Percentiles rank a stretch among this genome's conserved stretches.
Conservation (phyloP, 2,329 filamentous ascomycete species). For the Xylariaceae sp. region DNA sequence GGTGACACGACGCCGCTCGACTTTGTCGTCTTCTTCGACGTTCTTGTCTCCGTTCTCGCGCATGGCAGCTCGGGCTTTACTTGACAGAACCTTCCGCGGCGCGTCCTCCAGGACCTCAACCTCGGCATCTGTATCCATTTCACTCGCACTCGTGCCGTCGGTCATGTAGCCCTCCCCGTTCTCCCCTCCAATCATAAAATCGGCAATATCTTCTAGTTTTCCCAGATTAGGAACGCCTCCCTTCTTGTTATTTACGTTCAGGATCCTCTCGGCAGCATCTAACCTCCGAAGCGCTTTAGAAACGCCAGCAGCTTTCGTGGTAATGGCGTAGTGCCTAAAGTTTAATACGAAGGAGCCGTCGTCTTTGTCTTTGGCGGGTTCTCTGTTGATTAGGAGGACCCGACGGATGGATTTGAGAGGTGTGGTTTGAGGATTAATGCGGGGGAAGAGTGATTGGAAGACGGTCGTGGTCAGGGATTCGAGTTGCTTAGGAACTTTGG, state of each 20-base stretch:
- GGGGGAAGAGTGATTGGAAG: slow-evolving; percentile 93
- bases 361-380: slow-evolving; percentile 49
- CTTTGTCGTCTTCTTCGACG: slow-evolving; percentile 43
- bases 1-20: slow-evolving; percentile 86
- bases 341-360: slow-evolving; percentile 76
- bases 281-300: slow-evolving; percentile 80
- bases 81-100: slow-evolving; percentile 55
- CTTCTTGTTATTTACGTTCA: slow-evolving; percentile 56
- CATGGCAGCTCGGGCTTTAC: slow-evolving; percentile 44
- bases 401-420: slow-evolving; percentile 89
- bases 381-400: slow-evolving; percentile 85
- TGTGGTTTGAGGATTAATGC: slow-evolving; percentile 87
- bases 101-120: slow-evolving; percentile 74
- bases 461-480: slow-evolving; percentile 89
- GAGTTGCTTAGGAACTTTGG: slow-evolving; percentile 85
- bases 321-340: slow-evolving; percentile 92
- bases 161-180: slow-evolving; percentile 79
- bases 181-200: slow-evolving; percentile 86
- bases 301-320: slow-evolving; percentile 78
- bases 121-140: slow-evolving; percentile 90
- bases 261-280: slow-evolving; percentile 77
- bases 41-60: slow-evolving; percentile 40
- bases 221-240: slow-evolving; percentile 81
- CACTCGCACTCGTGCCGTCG: slow-evolving; percentile 79
- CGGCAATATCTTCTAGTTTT: slow-evolving; percentile 86